Evolutionary conservation across 2,329 filamentous ascomycete genomes (phyloP).

Genomic region (Aulographum hederae): DNA sequence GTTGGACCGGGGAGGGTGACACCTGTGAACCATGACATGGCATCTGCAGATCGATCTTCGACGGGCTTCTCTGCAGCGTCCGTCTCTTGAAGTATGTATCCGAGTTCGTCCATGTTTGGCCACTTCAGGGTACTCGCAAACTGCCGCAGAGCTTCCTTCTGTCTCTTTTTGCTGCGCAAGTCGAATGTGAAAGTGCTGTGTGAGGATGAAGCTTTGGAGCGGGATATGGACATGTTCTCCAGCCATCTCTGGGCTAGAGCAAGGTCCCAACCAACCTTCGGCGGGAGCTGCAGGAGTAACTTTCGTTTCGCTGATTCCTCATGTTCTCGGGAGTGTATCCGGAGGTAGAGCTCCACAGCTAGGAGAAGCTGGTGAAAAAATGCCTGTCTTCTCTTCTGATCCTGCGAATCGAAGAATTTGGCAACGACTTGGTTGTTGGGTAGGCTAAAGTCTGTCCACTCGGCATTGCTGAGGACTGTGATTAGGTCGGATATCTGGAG

Average conservation of each 20-base stretch:
- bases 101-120: conserved; percentile 51
- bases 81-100: conserved; percentile 41
- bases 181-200: conserved; percentile 37
- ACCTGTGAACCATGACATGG: conserved; percentile 62
- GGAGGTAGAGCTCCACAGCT: conserved; percentile 51
- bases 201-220: conserved; percentile 28
- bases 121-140: conserved; percentile 60
- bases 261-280: conserved; percentile 53
- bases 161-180: conserved; percentile 45
- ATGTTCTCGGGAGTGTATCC: conserved; percentile 46
- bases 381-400: conserved; percentile 38
- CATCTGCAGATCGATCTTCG: conserved; percentile 49
- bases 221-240: conserved; percentile 49
- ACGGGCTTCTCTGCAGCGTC: conserved; percentile 27
- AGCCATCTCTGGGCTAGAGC: conserved; percentile 58
- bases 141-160: conserved; percentile 45
- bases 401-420: conserved; percentile 45
- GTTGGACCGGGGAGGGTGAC: conserved; percentile 52
- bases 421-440: conserved; percentile 56
- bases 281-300: conserved; percentile 45
- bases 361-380: conserved; percentile 67
- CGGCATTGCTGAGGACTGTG: conserved; percentile 45
- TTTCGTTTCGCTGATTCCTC: conserved; percentile 45
- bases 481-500: conserved; percentile 58
- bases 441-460: conserved; percentile 57